Evolutionary conservation across 1,139 yeast genomes (phyloP).

Genomic region (Geotrichum cucujoidarum): DNA sequence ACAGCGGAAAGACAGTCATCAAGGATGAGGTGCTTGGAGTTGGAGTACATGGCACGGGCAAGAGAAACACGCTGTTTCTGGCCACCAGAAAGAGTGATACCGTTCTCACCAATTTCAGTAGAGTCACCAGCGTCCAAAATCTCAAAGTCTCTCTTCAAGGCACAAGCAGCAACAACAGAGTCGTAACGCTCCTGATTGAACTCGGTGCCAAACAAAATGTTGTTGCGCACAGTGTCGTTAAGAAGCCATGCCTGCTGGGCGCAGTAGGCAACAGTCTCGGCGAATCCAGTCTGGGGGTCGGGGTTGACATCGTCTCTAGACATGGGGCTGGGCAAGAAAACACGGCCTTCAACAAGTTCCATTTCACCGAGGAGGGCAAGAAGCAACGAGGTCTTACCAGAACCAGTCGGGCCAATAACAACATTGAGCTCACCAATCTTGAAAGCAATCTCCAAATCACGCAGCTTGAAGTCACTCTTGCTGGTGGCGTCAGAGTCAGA

Average conservation of each 20-base stretch:
- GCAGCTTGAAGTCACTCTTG: slow-evolving; percentile 59
- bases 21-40: slow-evolving; percentile 70
- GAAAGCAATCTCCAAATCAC: slow-evolving; percentile 66
- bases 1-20: slow-evolving; percentile 97
- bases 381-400: slow-evolving; percentile 88
- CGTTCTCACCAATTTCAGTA: slow-evolving; percentile 92
- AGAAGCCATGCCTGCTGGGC: slow-evolving; percentile 94
- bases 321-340: slow-evolving; percentile 70
- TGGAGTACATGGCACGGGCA: slow-evolving; percentile 89
- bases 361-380: slow-evolving; percentile 93
- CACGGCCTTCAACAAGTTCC: slow-evolving; percentile 67
- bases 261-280: slow-evolving; percentile 92
- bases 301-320: slow-evolving; percentile 67
- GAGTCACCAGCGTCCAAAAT: slow-evolving; percentile 61
- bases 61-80: slow-evolving; percentile 94
- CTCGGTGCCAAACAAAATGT: slow-evolving; percentile 72
- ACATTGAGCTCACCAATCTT: slow-evolving; percentile 73
- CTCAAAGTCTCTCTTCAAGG: slow-evolving; percentile 70
- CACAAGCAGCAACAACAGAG: slow-evolving; percentile 67
- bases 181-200: slow-evolving; percentile 71
- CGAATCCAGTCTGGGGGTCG: slow-evolving; percentile 73
- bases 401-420: slow-evolving; percentile 87
- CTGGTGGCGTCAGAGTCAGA: slow-evolving; percentile 25
- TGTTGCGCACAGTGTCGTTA: slow-evolving; percentile 80
- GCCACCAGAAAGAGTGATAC: slow-evolving; percentile 94